Evolutionary conservation across 2,329 filamentous ascomycete genomes (phyloP).

Genomic region (Cladosporium cucumerinum): DNA sequence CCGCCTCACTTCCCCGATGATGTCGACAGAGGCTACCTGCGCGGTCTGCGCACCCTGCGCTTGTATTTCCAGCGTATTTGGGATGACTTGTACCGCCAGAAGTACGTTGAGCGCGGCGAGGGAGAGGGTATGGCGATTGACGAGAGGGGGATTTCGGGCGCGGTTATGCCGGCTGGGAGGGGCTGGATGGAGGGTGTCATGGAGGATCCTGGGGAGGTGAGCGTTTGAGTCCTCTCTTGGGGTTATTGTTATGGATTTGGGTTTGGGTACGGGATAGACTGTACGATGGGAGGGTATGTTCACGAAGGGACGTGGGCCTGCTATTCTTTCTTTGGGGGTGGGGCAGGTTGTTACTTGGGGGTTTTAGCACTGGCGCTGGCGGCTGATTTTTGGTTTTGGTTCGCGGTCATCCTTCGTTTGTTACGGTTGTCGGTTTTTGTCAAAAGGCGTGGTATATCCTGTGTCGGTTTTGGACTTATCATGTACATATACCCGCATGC

Average conservation of each 20-base stretch:
- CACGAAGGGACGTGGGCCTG: not conserved
- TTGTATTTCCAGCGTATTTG: conserved; percentile 87
- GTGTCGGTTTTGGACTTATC: not conserved
- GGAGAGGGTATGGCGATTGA: conserved; percentile 37
- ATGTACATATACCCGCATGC: conserved; percentile 12
- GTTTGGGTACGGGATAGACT: not conserved
- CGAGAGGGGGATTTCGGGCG: conserved; percentile 25
- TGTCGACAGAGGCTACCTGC: conserved; percentile 84
- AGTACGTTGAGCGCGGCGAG: conserved; percentile 33
- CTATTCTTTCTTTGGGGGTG: not conserved
- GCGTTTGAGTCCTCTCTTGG: conserved; percentile 19
- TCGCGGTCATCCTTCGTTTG: not conserved
- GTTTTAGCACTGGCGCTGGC: conserved; percentile 15
- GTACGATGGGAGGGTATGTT: not conserved
- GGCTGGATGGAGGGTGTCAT: conserved; percentile 28
- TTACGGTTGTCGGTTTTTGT: not conserved
- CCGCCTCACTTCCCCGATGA: conserved; percentile 77
- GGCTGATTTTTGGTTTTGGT: not conserved
- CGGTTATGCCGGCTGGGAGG: conserved; percentile 21
- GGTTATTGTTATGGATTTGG: not conserved
- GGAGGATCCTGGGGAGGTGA: conserved; percentile 29
- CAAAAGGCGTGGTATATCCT: not conserved
- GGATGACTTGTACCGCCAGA: conserved; percentile 58
- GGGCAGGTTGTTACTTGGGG: not conserved
- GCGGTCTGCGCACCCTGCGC: conserved; percentile 73